These are phyloP conservation scores for Myxozyma geophila DNA, from an alignment of 805 yeast species.

Conservation along the genomic window DNA sequence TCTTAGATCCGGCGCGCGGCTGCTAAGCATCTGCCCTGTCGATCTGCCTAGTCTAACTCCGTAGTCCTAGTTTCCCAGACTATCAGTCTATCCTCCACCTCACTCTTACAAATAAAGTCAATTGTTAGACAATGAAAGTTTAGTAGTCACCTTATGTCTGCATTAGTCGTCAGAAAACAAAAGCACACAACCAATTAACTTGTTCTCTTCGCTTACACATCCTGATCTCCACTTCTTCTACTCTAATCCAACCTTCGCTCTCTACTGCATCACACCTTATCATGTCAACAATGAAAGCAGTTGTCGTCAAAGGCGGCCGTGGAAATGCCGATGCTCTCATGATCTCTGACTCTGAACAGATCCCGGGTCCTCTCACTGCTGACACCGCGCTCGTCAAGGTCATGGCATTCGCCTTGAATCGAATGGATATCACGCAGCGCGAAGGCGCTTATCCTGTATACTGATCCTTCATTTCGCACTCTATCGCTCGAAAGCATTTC, in stretches of 20 bases:
- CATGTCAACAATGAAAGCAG: constrained; percentile 41
- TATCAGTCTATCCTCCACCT: too few relatives aligned
- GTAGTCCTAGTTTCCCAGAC: too few relatives aligned
- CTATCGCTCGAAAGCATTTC: too few relatives aligned
- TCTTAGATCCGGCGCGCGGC: too few relatives aligned
- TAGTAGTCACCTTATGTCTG: too few relatives aligned
- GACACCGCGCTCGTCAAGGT: constrained; percentile 45
- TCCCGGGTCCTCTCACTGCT: constrained; percentile 34
- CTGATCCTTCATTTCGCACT: too few relatives aligned
- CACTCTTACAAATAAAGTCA: too few relatives aligned
- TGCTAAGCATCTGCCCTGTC: too few relatives aligned
- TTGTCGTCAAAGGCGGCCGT: constrained; percentile 39
- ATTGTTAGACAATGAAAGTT: too few relatives aligned
- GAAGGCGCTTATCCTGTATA: constrained; percentile 41
- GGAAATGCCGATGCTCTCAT: constrained; percentile 42
- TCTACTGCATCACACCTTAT: background rate
- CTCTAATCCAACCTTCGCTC: background rate
- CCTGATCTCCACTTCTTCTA: background rate
- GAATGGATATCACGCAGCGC: constrained; percentile 46
- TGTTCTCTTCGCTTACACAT: background rate
- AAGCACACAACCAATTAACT: too few relatives aligned
- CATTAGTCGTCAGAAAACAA: too few relatives aligned
- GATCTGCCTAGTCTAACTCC: too few relatives aligned
- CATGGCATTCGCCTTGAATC: constrained; percentile 45
- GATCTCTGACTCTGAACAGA: constrained; percentile 34